A percentile compares a stretch with the other conserved stretches of the same genome.
phyloP scores from a whole-genome alignment of 139 green algal species.

The Zygnema circumcarinatum region DNA sequence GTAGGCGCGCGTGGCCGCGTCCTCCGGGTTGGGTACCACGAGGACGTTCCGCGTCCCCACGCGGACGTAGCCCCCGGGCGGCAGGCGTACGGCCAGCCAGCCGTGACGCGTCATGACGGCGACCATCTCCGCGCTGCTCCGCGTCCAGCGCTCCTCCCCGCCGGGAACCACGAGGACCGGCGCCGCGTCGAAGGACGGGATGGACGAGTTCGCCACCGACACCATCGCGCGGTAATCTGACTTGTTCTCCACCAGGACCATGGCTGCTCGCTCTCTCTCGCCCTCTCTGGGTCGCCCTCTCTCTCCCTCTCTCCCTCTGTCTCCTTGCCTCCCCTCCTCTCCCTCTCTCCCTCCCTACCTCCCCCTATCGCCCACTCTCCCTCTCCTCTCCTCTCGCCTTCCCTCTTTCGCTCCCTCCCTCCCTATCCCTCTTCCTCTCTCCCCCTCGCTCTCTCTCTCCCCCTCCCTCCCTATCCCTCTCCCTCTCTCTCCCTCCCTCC shows the following conservation, averaged over 20 bases:
- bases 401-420: no score
- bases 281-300: no score
- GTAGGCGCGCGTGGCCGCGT: not conserved
- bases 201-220: not conserved
- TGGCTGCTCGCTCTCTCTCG: not conserved
- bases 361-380: no score
- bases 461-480: no score
- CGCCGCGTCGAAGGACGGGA: not conserved
- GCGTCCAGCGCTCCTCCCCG: not conserved
- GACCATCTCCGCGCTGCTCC: not conserved
- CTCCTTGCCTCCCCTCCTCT: no score
- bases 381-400: no score
- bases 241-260: not conserved
- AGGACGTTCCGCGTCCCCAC: not conserved
- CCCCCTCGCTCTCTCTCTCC: no score
- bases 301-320: no score
- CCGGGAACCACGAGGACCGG: not conserved
- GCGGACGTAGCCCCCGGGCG: not conserved
- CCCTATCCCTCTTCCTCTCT: no score
- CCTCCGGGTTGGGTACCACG: not conserved
- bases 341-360: no score
- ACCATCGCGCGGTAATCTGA: not conserved
- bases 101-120: not conserved
- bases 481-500: no score
- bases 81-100: not conserved